Base-by-base conservation (phyloP, 345 rosid genomes). In the Balakata baccata region DNA sequence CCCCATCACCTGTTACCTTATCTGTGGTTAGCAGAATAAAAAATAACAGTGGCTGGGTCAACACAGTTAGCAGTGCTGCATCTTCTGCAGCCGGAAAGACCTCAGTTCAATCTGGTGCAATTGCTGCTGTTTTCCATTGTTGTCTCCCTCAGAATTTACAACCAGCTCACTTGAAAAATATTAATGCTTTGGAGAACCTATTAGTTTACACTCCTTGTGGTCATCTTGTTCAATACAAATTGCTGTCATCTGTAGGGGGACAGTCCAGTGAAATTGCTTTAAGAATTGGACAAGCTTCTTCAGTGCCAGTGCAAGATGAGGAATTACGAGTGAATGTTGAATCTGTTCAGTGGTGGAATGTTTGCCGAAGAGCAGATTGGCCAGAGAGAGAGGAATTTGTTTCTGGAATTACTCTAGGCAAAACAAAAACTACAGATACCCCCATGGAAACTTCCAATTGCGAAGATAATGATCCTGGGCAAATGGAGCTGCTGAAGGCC, bases 261-360 rank as follows among this genome's bases (percentile, higher is more conserved):
- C 94, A 90, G 73, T 78, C 84, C 20, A 70, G 79, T 80, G 97
- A 91, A 77, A 77, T 50, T 80, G 75, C 77, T 80, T 68, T 87
- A 3, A 80, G 88, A 85, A 77, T 18, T 46, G 86, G 80, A 29
- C 82, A 85, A 60, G 81, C 74, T 68, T 78, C 92, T 79, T 80
- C 90, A 20, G 25, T 77, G 52, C 94, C 84, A 74, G 70, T 83
- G 18, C 98, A 84, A 72, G 96, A 92, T 75, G 99, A 95, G 77
- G 99, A 90, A 66, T 69, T 88, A 51, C 84, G 86, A 70, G 89
- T 91, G 61, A 91, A 87, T 80, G 96, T 86, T 62, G 96, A 91
- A 80, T 85, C 94, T 51, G 79, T 93, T 71, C 98, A 95, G 78
- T 85, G 94, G 83, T 95, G 98, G 98, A 98, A 95, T 86, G 99